Percentiles rank a stretch among this genome's conserved stretches.
These are phyloP conservation scores for Clonostachys rosea DNA, from an alignment of 2,329 filamentous ascomycete species.

Conservation along the genomic window DNA sequence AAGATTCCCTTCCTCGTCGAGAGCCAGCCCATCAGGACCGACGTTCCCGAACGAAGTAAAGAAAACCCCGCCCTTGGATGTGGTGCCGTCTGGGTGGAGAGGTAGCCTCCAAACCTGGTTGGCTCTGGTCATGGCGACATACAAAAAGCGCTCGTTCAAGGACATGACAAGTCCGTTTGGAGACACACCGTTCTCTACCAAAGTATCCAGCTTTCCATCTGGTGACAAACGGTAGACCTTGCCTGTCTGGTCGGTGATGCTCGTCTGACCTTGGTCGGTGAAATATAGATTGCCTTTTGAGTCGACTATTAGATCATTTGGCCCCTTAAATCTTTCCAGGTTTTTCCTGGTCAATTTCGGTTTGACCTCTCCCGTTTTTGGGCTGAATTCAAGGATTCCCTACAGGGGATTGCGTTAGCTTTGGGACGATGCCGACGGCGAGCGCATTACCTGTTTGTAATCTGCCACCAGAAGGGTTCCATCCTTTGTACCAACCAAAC, in stretches of 20 bases:
- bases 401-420: slow-evolving; percentile 4
- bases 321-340: slow-evolving; percentile 35
- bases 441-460: slow-evolving; percentile 28
- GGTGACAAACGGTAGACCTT: slow-evolving; percentile 27
- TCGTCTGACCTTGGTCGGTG: slow-evolving; percentile 37
- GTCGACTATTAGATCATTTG: slow-evolving; percentile 32
- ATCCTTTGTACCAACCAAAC: slow-evolving; percentile 21
- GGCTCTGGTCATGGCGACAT: slow-evolving; percentile 30
- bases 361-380: slow-evolving; percentile 13
- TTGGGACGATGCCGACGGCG: background rate
- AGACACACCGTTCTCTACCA: slow-evolving; percentile 28
- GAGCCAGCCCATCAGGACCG: slow-evolving; percentile 28
- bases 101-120: slow-evolving; percentile 35
- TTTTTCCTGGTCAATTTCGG: slow-evolving; percentile 26
- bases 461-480: slow-evolving; percentile 29
- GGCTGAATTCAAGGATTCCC: slow-evolving; percentile 29
- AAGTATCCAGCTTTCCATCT: slow-evolving; percentile 26
- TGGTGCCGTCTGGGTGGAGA: slow-evolving; percentile 28
- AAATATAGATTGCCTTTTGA: slow-evolving; percentile 31
- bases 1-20: slow-evolving; percentile 30
- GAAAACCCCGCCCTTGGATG: slow-evolving; percentile 28
- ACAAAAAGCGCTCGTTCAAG: slow-evolving; percentile 28
- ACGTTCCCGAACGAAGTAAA: slow-evolving; percentile 33
- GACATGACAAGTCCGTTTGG: slow-evolving; percentile 31
- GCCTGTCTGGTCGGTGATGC: slow-evolving; percentile 32